Conservation (phyloP, 352 stramenopile species). For the Phytophthora uliginosa region DNA sequence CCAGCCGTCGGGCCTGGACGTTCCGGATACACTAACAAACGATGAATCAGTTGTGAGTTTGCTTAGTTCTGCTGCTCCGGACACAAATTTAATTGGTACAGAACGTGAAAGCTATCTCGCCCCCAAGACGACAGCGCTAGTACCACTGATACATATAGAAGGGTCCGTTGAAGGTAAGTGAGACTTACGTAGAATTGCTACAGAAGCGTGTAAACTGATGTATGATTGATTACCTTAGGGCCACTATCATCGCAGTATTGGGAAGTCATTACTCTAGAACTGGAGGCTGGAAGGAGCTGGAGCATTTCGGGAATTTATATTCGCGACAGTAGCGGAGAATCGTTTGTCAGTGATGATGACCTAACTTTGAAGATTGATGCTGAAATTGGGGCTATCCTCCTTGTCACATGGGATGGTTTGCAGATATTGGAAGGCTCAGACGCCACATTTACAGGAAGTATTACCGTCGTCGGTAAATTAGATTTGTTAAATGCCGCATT, state of each 20-base stretch:
- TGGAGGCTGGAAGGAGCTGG: not conserved
- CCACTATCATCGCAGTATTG: not conserved
- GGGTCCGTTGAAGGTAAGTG: not conserved
- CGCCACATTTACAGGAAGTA: not conserved
- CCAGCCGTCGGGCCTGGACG: not conserved
- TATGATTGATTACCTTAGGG: not conserved
- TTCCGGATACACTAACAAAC: not conserved
- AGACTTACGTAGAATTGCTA: not conserved
- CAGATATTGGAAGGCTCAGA: not conserved
- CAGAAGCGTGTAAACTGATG: not conserved
- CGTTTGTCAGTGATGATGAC: not conserved
- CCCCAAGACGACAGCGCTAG: not conserved
- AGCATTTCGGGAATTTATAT: constrained; percentile 1
- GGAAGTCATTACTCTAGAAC: not conserved
- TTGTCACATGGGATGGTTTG: not conserved
- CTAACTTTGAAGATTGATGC: constrained; percentile 2
- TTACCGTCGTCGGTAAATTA: not conserved
- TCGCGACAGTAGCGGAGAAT: not conserved
- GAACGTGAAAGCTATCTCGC: not conserved
- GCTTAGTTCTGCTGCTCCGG: not conserved
- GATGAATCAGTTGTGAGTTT: not conserved
- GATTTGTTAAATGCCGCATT: constrained; percentile 33
- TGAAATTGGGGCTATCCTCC: not conserved
- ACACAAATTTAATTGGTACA: not conserved
- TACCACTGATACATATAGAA: not conserved